Percentiles rank a stretch among this genome's conserved stretches.
Conservation (phyloP, 106 monocot species). For the Dendrobium chrysotoxum region DNA sequence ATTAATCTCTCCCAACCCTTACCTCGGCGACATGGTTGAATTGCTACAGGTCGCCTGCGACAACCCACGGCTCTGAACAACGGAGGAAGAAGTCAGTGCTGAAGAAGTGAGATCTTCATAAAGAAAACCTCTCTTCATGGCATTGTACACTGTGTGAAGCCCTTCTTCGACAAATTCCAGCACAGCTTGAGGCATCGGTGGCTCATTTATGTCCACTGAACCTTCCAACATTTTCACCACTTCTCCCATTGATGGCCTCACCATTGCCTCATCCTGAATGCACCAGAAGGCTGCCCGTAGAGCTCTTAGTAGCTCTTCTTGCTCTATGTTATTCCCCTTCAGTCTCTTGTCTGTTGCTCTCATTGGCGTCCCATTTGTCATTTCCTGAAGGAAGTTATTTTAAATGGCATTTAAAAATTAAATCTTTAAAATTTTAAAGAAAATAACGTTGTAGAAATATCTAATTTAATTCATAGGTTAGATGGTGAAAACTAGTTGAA, state of each 20-base stretch:
- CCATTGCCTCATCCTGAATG: conserved; percentile 50
- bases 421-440: no score
- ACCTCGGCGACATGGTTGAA: conserved; percentile 38
- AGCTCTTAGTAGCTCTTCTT: conserved; percentile 22
- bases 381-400: conserved; percentile 13
- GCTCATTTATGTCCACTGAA: conserved; percentile 28
- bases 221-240: conserved; percentile 66
- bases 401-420: no score
- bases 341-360: conserved; percentile 35
- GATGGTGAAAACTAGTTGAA: no score
- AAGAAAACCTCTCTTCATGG: conserved; percentile 21
- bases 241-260: conserved; percentile 48
- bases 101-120: neutral
- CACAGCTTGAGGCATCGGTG: conserved; percentile 48
- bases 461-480: no score
- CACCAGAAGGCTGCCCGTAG: conserved; percentile 48
- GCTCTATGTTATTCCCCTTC: conserved; percentile 13
- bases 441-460: no score
- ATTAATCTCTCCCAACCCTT: neutral
- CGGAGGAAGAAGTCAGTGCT: conserved; percentile 5
- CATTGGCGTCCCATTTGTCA: conserved; percentile 16
- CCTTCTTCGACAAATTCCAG: conserved; percentile 38
- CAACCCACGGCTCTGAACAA: conserved; percentile 13
- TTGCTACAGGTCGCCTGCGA: conserved; percentile 29
- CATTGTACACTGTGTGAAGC: conserved; percentile 20